A percentile compares a stretch with the other conserved stretches of the same genome.
Conservation (phyloP, 768 basidiomycete genomes). For the Boletus rubropictus region DNA sequence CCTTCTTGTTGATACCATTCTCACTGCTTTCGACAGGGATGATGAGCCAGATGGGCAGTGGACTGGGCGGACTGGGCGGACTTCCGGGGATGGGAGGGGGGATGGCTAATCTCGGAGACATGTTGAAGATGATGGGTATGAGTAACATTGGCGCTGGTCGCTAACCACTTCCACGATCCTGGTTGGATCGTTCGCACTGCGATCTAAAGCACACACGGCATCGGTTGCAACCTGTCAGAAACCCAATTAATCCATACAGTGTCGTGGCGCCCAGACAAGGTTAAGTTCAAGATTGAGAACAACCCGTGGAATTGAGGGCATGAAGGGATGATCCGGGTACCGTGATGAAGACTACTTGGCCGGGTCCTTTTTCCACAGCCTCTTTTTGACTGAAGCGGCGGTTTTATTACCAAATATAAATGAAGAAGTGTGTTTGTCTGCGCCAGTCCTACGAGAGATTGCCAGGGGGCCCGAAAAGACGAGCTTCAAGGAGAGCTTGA, state of each 20-base stretch:
- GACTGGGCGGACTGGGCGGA: slow-evolving; percentile 47
- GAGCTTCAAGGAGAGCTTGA: slow-evolving; percentile 36
- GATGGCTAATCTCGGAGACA: slow-evolving; percentile 66
- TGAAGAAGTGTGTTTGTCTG: slow-evolving; percentile 74
- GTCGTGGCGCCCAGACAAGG: slow-evolving; percentile 17
- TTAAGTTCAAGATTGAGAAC: slow-evolving; percentile 22
- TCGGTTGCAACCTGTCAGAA: slow-evolving; percentile 7
- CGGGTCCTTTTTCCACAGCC: slow-evolving; percentile 45
- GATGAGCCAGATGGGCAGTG: slow-evolving; percentile 83
- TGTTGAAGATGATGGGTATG: slow-evolving; percentile 90
- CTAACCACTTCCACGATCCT: slow-evolving; percentile 13
- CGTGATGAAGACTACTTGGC: slow-evolving; percentile 18
- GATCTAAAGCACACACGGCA: slow-evolving; percentile 17
- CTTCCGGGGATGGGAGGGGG: slow-evolving; percentile 50
- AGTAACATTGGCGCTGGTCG: slow-evolving; percentile 40
- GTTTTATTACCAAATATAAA: slow-evolving; percentile 75
- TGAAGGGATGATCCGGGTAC: slow-evolving; percentile 15
- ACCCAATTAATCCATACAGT: slow-evolving; percentile 15
- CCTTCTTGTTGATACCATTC: slow-evolving; percentile 1
- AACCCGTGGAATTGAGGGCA: slow-evolving; percentile 7
- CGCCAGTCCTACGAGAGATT: slow-evolving; percentile 68
- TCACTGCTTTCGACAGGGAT: slow-evolving; percentile 47
- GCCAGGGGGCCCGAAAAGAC: slow-evolving; percentile 52
- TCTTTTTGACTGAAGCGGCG: slow-evolving; percentile 60
- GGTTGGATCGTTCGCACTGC: slow-evolving; percentile 6